Conservation (phyloP, 768 basidiomycete species). For the Lentinula boryana region DNA sequence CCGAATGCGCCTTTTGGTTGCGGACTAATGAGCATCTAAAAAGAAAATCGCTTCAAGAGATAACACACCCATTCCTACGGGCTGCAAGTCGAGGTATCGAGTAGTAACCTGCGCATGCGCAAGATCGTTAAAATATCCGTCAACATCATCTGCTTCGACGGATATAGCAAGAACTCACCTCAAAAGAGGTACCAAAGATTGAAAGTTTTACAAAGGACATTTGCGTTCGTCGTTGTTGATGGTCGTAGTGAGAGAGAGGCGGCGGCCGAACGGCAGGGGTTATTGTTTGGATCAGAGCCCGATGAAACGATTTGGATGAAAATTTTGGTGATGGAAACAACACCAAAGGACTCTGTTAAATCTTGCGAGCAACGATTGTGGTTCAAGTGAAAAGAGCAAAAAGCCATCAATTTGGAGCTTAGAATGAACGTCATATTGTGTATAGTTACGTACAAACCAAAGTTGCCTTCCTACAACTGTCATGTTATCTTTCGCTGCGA, state of each 20-base stretch:
- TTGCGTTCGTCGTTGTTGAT: slow-evolving; percentile 7
- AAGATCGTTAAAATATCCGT: slow-evolving; percentile 8
- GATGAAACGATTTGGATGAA: background rate
- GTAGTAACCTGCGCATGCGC: slow-evolving; percentile 72
- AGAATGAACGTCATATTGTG: background rate
- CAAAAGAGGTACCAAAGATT: slow-evolving; percentile 98
- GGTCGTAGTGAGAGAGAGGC: slow-evolving; percentile 9
- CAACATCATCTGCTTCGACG: background rate
- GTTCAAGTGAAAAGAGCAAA: background rate
- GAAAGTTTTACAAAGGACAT: slow-evolving; percentile 98
- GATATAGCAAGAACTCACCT: slow-evolving; percentile 42
- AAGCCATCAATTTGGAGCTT: background rate
- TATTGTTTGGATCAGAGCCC: background rate
- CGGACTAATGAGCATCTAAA: background rate
- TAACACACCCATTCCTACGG: slow-evolving; percentile 93
- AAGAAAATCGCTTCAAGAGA: slow-evolving; percentile 5
- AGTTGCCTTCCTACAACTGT: background rate
- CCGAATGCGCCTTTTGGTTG: slow-evolving; percentile 78
- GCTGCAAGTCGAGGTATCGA: slow-evolving; percentile 98
- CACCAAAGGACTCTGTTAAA: background rate
- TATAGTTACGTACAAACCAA: background rate
- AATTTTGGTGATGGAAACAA: background rate
- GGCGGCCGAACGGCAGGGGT: slow-evolving; percentile 1
- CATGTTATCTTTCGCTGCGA: slow-evolving; percentile 39
- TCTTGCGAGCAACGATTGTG: background rate